A percentile compares a stretch with the other conserved stretches of the same genome.
Evolutionary conservation across 164 flowering plant species (phyloP).

Genomic region (Stephania cephalantha): DNA sequence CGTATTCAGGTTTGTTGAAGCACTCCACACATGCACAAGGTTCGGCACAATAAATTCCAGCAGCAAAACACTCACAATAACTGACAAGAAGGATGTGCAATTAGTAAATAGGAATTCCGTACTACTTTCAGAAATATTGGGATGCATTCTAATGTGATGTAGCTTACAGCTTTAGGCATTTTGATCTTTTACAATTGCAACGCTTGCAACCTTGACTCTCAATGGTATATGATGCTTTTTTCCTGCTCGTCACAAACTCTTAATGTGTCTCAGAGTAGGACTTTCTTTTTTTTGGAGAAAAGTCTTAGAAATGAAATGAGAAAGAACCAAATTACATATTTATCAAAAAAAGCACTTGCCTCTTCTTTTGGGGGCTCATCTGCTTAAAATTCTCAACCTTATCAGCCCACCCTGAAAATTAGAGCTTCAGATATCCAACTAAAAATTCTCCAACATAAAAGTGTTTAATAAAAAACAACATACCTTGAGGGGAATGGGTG

Average conservation of each 20-base stretch:
- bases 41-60: slow-evolving; percentile 66
- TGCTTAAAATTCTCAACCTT: slow-evolving; percentile 33
- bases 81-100: slow-evolving; percentile 29
- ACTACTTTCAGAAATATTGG: background rate
- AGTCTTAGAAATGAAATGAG: background rate
- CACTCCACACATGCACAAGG: slow-evolving; percentile 75
- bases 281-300: background rate
- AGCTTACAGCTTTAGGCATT: slow-evolving; percentile 80
- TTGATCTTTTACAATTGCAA: slow-evolving; percentile 64
- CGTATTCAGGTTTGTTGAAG: slow-evolving; percentile 58
- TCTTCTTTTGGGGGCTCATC: slow-evolving; percentile 41
- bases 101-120: background rate
- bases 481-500: slow-evolving; percentile 15
- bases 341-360: slow-evolving; percentile 24
- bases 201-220: slow-evolving; percentile 52
- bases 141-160: background rate
- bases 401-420: slow-evolving; percentile 19
- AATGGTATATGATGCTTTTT: slow-evolving; percentile 15
- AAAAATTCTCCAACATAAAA: slow-evolving; percentile 14
- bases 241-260: slow-evolving; percentile 24
- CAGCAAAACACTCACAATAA: slow-evolving; percentile 88
- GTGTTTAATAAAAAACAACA: slow-evolving; percentile 12
- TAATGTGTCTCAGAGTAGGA: background rate
- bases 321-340: background rate
- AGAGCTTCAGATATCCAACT: slow-evolving; percentile 20